Evolutionary conservation across 2,329 filamentous ascomycete genomes (phyloP), one percentile per base, ranked within the genome.

Genomic region (Metarhizium robertsii): DNA sequence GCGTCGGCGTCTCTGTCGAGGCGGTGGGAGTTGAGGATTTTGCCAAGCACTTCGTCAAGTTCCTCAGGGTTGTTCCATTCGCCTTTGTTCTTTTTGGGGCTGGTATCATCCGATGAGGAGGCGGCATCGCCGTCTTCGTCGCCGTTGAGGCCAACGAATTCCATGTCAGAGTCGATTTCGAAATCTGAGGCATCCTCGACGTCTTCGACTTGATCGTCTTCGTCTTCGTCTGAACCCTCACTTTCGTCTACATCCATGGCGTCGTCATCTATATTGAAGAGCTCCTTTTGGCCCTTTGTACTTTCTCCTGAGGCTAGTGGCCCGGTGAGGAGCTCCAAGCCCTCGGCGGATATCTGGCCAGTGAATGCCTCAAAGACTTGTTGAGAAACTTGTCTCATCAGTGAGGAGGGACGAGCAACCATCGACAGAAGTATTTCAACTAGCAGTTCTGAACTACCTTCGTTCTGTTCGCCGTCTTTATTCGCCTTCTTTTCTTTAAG

Each of bases 401-500:
- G 76, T 10, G 86, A 83, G 1, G 92, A 96, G 3, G 87, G 88
- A 59, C 90, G 90, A 0, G 91, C 89, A 2, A 95, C 82, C 73
- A 97, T 90, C 53, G 90, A 89, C n/a, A 97, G 76, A 7, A 99
- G 72, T 53, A 97, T 88, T 65, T 97, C 94, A 2, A 96, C 84
- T 8, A 96, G 72, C 30, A 90, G 79, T 64, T 89, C 85, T 0
- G 90, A 87, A 11, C 77, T 76, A 6, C 79, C 81, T 1, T 74
- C 70, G 62, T 82, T 75, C 46, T 80, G 71, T 59, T 73, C 70
- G 62, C 82, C 75, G 43, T 81, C 71, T 59, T 82, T 77, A 0
- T 72, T 71, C 3, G 61, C 55, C 18, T 64, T 66, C 25, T 65
- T 66, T 52, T 78, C 74, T 61, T 84, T 79, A 52, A 87, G 76